Conservation (phyloP, 805 yeast species). For the Kazachstania psychrophila region DNA sequence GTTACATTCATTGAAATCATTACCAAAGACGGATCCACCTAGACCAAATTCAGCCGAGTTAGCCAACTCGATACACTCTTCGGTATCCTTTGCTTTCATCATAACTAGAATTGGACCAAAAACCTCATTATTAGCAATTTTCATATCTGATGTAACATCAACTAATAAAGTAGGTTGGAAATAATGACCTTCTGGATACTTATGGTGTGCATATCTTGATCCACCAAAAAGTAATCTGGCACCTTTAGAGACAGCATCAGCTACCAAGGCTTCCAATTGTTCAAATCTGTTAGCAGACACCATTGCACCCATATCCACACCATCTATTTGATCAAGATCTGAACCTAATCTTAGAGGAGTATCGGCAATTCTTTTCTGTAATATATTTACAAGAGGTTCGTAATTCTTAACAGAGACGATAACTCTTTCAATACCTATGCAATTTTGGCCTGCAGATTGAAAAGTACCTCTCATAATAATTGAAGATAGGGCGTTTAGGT, state of each 20-base stretch:
- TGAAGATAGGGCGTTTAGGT: slow-evolving; percentile 53
- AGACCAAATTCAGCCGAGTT: slow-evolving; percentile 82
- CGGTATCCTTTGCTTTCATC: slow-evolving; percentile 58
- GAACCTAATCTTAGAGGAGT: slow-evolving; percentile 65
- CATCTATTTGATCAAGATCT: slow-evolving; percentile 82
- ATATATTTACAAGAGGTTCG: slow-evolving; percentile 46
- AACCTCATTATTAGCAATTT: slow-evolving; percentile 79
- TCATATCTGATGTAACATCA: slow-evolving; percentile 71
- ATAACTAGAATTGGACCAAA: slow-evolving; percentile 87
- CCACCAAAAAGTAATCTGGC: slow-evolving; percentile 82
- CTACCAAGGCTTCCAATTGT: slow-evolving; percentile 53
- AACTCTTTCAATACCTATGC: slow-evolving; percentile 94
- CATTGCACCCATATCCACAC: slow-evolving; percentile 94
- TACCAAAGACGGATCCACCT: slow-evolving; percentile 86
- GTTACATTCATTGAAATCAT: slow-evolving; percentile 46
- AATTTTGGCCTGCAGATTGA: slow-evolving; percentile 96
- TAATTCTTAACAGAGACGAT: slow-evolving; percentile 69
- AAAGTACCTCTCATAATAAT: slow-evolving; percentile 89
- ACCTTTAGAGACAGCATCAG: slow-evolving; percentile 71
- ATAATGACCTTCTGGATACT: slow-evolving; percentile 91
- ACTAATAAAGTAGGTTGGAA: slow-evolving; percentile 82
- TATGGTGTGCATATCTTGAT: slow-evolving; percentile 69
- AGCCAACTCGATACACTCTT: slow-evolving; percentile 66
- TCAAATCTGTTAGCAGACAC: slow-evolving; percentile 70
- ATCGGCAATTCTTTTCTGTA: slow-evolving; percentile 47